Conservation (phyloP, 2,329 filamentous ascomycete species). For the Didymellaceae sp. region DNA sequence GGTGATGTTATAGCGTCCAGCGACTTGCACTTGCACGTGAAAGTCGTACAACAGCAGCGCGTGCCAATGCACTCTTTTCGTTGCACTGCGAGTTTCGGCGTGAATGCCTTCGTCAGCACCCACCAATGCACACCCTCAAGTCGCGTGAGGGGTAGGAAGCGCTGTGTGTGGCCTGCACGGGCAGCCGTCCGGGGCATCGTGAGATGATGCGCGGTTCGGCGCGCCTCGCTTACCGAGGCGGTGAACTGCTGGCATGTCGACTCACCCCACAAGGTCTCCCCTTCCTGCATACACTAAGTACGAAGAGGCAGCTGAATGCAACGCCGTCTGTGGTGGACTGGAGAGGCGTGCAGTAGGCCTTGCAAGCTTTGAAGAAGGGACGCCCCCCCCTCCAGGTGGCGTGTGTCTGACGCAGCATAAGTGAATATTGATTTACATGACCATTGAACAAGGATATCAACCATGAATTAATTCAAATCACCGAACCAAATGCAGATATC, state of each 20-base stretch:
- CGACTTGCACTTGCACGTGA: constrained; percentile 9
- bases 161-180: constrained; percentile 1
- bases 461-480: background rate
- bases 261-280: constrained; percentile 8
- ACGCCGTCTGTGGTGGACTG: background rate
- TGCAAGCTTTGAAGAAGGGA: background rate
- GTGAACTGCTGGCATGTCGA: constrained; percentile 21
- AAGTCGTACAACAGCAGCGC: constrained; percentile 8
- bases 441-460: background rate
- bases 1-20: constrained; percentile 5
- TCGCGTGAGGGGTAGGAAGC: constrained; percentile 7
- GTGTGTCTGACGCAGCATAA: no score
- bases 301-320: constrained; percentile 4
- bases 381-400: background rate
- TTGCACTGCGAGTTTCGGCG: constrained; percentile 1
- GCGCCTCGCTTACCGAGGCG: constrained; percentile 26
- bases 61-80: constrained; percentile 8
- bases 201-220: constrained; percentile 9
- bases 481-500: background rate
- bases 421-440: no score
- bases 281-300: constrained; percentile 8
- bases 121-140: constrained; percentile 11
- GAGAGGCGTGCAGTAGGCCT: constrained; percentile 7
- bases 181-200: constrained; percentile 1
- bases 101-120: constrained; percentile 1